Percentiles rank a stretch among this genome's conserved stretches.
These are phyloP conservation scores for Arctostaphylos glauca DNA, from an alignment of 148 eudicot genomes.

Conservation along the genomic window DNA sequence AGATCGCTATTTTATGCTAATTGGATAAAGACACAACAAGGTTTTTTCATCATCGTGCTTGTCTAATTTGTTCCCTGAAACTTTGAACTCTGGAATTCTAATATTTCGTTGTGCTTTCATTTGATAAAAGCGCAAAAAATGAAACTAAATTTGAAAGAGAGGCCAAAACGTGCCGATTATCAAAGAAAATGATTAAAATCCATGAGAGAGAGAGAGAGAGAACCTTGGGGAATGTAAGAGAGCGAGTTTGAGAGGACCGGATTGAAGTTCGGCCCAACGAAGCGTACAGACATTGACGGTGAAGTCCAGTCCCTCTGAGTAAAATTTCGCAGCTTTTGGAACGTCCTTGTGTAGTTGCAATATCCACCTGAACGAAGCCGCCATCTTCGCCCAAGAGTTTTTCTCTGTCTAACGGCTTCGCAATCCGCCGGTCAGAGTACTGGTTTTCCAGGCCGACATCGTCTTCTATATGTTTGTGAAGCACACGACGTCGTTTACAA, in stretches of 20 bases:
- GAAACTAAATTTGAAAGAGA: neutral
- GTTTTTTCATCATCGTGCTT: no score
- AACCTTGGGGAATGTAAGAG: conserved; percentile 74
- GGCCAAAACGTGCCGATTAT: neutral
- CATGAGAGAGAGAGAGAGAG: neutral
- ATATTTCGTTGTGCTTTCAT: neutral
- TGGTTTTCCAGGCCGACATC: neutral
- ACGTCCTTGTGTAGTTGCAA: conserved; percentile 94
- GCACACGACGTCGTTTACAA: no score
- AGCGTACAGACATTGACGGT: conserved; percentile 78
- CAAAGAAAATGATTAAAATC: neutral
- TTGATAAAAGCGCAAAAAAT: neutral
- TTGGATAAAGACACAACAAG: no score
- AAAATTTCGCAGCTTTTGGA: conserved; percentile 83
- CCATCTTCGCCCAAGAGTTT: conserved; percentile 17
- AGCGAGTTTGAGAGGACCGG: conserved; percentile 79
- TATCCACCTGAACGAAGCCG: conserved; percentile 79
- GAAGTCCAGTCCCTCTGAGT: conserved; percentile 81
- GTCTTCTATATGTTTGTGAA: neutral
- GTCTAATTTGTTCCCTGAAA: no score
- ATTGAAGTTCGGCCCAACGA: conserved; percentile 91
- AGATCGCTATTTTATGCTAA: neutral
- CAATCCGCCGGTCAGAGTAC: neutral
- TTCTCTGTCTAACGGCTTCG: neutral
- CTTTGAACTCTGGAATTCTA: no score